Evolutionary conservation across 2,329 filamentous ascomycete genomes (phyloP).

Genomic region (Orbilia quercus): DNA sequence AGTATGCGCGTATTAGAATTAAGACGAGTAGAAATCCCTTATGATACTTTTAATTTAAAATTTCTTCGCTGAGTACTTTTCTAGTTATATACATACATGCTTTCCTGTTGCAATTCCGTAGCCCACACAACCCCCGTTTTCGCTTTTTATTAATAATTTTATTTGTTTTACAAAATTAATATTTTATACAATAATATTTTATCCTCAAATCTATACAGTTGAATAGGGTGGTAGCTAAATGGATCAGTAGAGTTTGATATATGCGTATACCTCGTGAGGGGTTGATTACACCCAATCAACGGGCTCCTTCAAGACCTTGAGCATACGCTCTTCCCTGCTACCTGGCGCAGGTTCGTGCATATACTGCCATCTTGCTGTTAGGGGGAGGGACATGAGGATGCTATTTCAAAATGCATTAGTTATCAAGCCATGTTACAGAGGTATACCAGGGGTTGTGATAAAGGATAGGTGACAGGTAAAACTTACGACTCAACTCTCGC

Average conservation of each 20-base stretch:
- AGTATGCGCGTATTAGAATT: conserved; percentile 1
- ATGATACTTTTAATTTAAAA: no score
- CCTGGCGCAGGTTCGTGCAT: conserved; percentile 86
- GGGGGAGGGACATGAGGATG: conserved; percentile 94
- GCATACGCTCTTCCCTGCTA: conserved; percentile 80
- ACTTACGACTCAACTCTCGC: conserved; percentile 77
- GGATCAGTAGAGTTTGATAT: background rate
- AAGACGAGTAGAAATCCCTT: no score
- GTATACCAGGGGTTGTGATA: background rate
- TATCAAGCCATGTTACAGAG: background rate
- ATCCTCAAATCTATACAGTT: conserved; percentile 3
- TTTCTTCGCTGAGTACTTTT: no score
- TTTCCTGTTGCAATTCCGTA: no score
- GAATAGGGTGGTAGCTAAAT: background rate
- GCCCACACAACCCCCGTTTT: no score
- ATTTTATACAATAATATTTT: background rate
- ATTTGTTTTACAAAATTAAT: background rate
- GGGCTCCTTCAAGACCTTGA: conserved; percentile 76
- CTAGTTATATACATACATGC: no score
- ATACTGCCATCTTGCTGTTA: conserved; percentile 94
- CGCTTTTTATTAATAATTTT: no score
- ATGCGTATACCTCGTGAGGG: no score
- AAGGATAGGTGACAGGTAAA: no score
- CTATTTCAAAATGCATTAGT: conserved; percentile 65
- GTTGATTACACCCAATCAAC: conserved; percentile 74